These are phyloP conservation scores for Fomitopsis pulvina DNA, from an alignment of 768 basidiomycete genomes.

Conservation along the genomic window DNA sequence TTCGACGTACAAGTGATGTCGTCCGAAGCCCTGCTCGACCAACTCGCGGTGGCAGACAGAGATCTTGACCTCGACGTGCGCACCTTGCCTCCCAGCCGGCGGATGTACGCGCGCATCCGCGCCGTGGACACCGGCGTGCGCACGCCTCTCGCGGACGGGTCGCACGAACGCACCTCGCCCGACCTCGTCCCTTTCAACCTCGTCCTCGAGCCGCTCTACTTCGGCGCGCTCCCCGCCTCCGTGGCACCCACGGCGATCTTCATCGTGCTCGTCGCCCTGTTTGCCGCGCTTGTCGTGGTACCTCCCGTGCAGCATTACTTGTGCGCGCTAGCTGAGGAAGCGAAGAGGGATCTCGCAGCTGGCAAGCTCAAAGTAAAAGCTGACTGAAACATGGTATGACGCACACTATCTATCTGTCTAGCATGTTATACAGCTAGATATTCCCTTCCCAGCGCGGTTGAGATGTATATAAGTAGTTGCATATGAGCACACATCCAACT, in stretches of 20 bases:
- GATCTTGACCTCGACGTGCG: background rate
- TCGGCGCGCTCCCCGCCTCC: constrained; percentile 54
- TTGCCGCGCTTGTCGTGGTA: constrained; percentile 17
- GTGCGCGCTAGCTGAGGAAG: constrained; percentile 9
- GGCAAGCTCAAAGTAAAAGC: too few relatives aligned
- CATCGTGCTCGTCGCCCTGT: constrained; percentile 23
- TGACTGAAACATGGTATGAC: too few relatives aligned
- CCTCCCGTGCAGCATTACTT: constrained; percentile 12
- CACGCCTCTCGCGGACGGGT: constrained; percentile 27
- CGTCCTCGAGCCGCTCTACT: constrained; percentile 50
- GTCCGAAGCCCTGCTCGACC: constrained; percentile 21
- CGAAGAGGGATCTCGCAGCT: constrained; percentile 8
- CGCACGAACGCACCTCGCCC: constrained; percentile 11
- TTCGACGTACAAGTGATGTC: constrained; percentile 35
- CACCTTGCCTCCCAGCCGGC: constrained; percentile 25
- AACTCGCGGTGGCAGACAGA: background rate
- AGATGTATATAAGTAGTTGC: too few relatives aligned
- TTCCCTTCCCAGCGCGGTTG: too few relatives aligned
- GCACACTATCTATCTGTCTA: too few relatives aligned
- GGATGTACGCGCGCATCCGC: constrained; percentile 53
- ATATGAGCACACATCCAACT: too few relatives aligned
- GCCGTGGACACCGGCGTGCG: constrained; percentile 46
- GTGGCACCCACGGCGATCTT: constrained; percentile 30
- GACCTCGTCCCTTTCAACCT: constrained; percentile 43
- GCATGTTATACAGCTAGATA: too few relatives aligned